phyloP scores from a whole-genome alignment of 768 basidiomycete genomes.

The Tylopilus subfusipes region DNA sequence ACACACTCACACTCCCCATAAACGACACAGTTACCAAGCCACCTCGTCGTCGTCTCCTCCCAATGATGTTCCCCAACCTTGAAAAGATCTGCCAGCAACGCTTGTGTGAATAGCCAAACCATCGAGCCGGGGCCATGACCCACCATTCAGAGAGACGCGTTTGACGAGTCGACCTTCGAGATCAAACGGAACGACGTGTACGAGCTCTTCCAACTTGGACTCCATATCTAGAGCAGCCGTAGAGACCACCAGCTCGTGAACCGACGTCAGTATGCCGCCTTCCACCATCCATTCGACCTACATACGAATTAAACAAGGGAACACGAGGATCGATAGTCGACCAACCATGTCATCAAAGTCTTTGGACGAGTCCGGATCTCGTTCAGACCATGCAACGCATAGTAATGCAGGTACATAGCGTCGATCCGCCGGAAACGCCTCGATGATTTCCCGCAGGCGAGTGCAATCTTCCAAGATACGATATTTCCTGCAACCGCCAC shows the following conservation, averaged over 20 bases:
- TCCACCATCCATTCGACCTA: conserved; percentile 51
- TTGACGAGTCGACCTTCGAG: conserved; percentile 54
- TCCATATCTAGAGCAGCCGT: conserved; percentile 56
- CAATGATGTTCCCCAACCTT: conserved; percentile 21
- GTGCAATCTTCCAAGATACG: conserved; percentile 69
- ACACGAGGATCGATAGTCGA: not conserved
- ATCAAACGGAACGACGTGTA: conserved; percentile 49
- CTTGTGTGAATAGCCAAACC: not conserved
- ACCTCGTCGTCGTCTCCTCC: conserved; percentile 18
- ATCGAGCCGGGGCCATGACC: conserved; percentile 17
- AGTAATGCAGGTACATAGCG: conserved; percentile 63
- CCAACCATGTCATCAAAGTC: conserved; percentile 65
- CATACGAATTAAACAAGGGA: not conserved
- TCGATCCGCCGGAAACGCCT: conserved; percentile 48
- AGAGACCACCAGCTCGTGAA: conserved; percentile 47
- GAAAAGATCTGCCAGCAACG: conserved; percentile 23
- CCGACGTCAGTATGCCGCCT: conserved; percentile 40
- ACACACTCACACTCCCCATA: conserved; percentile 46
- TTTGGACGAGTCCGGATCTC: conserved; percentile 34
- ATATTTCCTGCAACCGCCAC: conserved; percentile 50
- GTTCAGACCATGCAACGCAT: conserved; percentile 57
- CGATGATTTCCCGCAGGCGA: conserved; percentile 62
- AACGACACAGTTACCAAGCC: conserved; percentile 24
- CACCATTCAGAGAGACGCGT: conserved; percentile 46
- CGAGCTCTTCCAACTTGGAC: conserved; percentile 43